phyloP scores from a whole-genome alignment of 192 early-diverging fungal genomes.

The Backusella circina region DNA sequence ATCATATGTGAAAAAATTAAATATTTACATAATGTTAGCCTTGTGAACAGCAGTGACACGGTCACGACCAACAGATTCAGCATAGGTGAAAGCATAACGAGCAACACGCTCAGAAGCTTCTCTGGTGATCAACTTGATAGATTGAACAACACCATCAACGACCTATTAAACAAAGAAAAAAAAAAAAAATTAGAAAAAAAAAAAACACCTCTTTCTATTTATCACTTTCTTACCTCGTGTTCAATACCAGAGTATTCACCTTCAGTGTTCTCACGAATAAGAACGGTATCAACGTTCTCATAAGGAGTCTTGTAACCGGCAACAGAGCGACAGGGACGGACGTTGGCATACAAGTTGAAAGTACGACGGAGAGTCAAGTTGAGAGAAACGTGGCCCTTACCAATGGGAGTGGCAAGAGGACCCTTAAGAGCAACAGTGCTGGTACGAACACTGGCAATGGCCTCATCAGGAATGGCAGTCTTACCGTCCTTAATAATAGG shows the following conservation, averaged over 20 bases:
- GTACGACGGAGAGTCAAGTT: conserved; percentile 85
- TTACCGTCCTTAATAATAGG: conserved; percentile 89
- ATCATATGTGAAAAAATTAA: neutral
- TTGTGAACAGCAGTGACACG: conserved; percentile 98
- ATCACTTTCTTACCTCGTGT: conserved; percentile 57
- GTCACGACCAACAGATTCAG: conserved; percentile 83
- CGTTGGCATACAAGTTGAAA: conserved; percentile 98
- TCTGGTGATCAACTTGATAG: conserved; percentile 98
- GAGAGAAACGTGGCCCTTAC: conserved; percentile 98
- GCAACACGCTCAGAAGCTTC: conserved; percentile 89
- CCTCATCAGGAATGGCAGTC: conserved; percentile 91
- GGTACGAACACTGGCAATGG: conserved; percentile 84
- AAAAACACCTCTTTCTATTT: neutral
- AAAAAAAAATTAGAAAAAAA: conserved; percentile 22
- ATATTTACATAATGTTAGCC: conserved; percentile 81
- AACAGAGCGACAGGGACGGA: conserved; percentile 97
- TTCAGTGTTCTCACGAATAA: conserved; percentile 99
- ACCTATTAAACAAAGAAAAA: conserved; percentile 41
- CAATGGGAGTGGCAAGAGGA: conserved; percentile 96
- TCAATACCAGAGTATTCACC: conserved; percentile 99
- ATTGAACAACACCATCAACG: conserved; percentile 95
- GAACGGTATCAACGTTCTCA: conserved; percentile 94
- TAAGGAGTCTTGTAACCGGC: conserved; percentile 95
- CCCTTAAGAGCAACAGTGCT: conserved; percentile 98
- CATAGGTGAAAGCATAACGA: conserved; percentile 95